Conservation (phyloP, 2,329 filamentous ascomycete genomes). For the Neoascochyta sp. region DNA sequence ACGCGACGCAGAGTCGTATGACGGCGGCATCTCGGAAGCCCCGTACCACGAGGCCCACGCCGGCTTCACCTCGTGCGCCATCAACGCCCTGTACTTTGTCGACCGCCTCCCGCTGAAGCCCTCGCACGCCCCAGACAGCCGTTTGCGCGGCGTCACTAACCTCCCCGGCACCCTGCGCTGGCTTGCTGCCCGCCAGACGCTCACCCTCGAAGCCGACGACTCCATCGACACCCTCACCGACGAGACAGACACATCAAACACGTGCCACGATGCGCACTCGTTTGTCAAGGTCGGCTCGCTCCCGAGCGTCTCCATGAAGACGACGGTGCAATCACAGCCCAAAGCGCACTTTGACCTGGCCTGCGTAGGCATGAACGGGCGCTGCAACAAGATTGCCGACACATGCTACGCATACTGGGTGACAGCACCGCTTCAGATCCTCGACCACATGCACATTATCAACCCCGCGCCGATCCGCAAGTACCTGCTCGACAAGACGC, state of each 20-base stretch:
- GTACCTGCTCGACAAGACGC: slow-evolving; percentile 80
- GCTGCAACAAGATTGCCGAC: slow-evolving; percentile 86
- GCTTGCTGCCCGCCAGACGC: slow-evolving; percentile 48
- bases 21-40: slow-evolving; percentile 77
- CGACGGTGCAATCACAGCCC: slow-evolving; percentile 50
- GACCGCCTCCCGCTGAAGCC: slow-evolving; percentile 50
- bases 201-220: slow-evolving; percentile 43
- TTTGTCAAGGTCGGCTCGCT: slow-evolving; percentile 35
- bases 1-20: slow-evolving; percentile 66
- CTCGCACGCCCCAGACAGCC: slow-evolving; percentile 21
- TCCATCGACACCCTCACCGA: slow-evolving; percentile 37
- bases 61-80: slow-evolving; percentile 86
- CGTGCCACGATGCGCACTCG: slow-evolving; percentile 40
- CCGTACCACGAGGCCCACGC: slow-evolving; percentile 80
- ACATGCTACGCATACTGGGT: slow-evolving; percentile 98
- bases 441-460: slow-evolving; percentile 52
- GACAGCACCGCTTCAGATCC: slow-evolving; percentile 53
- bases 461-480: slow-evolving; percentile 60
- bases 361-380: slow-evolving; percentile 79
- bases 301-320: slow-evolving; percentile 23
- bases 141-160: slow-evolving; percentile 36
- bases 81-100: slow-evolving; percentile 74
- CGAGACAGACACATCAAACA: slow-evolving; percentile 39
- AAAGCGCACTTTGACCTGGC: slow-evolving; percentile 55
- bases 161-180: slow-evolving; percentile 43